phyloP scores from a whole-genome alignment of 1,139 yeast species.

The Kodamaea plutei region DNA sequence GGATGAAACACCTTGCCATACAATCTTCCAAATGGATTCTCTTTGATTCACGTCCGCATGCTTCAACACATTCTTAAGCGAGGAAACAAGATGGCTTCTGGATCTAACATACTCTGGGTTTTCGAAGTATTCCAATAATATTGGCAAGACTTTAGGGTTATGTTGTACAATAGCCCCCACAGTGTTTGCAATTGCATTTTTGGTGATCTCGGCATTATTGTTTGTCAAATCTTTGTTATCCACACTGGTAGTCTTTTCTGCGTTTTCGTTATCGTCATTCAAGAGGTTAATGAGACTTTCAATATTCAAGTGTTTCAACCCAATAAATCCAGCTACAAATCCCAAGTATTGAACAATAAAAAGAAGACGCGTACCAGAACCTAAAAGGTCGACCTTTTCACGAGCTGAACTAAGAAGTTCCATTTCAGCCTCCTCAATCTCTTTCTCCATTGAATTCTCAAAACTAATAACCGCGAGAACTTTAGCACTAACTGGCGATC shows the following conservation, averaged over 20 bases:
- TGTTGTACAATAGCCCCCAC: constrained; percentile 48
- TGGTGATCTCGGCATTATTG: constrained; percentile 33
- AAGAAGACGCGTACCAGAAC: constrained; percentile 16
- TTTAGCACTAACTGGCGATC: constrained; percentile 26
- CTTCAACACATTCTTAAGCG: constrained; percentile 10
- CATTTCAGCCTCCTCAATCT: constrained; percentile 26
- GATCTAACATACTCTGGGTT: constrained; percentile 8
- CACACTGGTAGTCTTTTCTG: constrained; percentile 4
- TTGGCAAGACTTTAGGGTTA: constrained; percentile 14
- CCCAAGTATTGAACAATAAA: constrained; percentile 44
- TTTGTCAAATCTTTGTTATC: constrained; percentile 15
- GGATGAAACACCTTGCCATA: constrained; percentile 10
- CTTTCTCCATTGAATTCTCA: constrained; percentile 25
- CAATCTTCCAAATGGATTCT: constrained; percentile 12
- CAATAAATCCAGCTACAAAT: constrained; percentile 30
- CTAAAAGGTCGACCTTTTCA: constrained; percentile 14
- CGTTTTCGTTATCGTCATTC: constrained; percentile 8
- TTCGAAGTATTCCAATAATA: constrained; percentile 9
- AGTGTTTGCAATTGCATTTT: constrained; percentile 48
- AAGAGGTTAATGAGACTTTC: constrained; percentile 9
- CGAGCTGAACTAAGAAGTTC: constrained; percentile 24
- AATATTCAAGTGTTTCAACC: constrained; percentile 7
- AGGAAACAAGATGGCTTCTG: constrained; percentile 10
- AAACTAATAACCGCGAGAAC: constrained; percentile 41
- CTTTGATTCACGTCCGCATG: constrained; percentile 7